phyloP scores from a whole-genome alignment of 2,329 filamentous ascomycete genomes.

The Tolypocladium capitatum region DNA sequence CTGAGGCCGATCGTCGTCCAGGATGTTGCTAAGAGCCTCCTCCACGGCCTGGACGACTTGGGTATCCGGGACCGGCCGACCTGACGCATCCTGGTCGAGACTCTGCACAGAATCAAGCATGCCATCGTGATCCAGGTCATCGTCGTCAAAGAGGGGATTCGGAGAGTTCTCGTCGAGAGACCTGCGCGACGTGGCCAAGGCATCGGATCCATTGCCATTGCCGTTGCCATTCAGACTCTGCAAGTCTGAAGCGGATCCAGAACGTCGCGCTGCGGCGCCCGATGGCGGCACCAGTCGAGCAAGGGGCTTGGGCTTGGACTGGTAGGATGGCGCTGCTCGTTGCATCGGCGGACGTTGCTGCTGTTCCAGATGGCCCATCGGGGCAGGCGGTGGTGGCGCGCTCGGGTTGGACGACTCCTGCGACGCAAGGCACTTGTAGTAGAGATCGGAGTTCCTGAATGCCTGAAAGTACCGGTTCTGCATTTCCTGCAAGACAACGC shows the following conservation, averaged over 20 bases:
- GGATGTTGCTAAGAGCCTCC: slow-evolving; percentile 79
- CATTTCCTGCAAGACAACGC: slow-evolving; percentile 71
- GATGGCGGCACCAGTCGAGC: slow-evolving; percentile 24
- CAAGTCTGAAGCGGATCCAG: slow-evolving; percentile 36
- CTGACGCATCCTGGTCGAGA: slow-evolving; percentile 50
- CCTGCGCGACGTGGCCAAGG: slow-evolving; percentile 34
- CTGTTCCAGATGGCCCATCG: not conserved
- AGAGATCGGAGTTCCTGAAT: slow-evolving; percentile 88
- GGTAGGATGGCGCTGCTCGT: slow-evolving; percentile 23
- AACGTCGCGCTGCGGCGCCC: slow-evolving; percentile 24
- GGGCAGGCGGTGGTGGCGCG: slow-evolving; percentile 2
- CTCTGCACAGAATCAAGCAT: slow-evolving; percentile 63
- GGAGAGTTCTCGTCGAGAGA: slow-evolving; percentile 54
- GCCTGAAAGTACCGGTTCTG: slow-evolving; percentile 65
- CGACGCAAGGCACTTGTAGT: slow-evolving; percentile 88
- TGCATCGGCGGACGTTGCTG: slow-evolving; percentile 9
- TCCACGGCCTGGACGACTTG: slow-evolving; percentile 88
- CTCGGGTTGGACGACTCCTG: slow-evolving; percentile 50
- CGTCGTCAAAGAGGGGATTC: slow-evolving; percentile 64
- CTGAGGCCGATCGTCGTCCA: slow-evolving; percentile 60
- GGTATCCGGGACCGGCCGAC: slow-evolving; percentile 52
- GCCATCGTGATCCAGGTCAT: slow-evolving; percentile 59
- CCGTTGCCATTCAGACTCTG: slow-evolving; percentile 23
- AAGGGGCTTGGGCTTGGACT: slow-evolving; percentile 28
- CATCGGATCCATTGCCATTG: slow-evolving; percentile 26